Percentiles rank a stretch among this genome's conserved stretches.
Evolutionary conservation across 495 filamentous ascomycete species (phyloP).

Genomic region (Podospora australis): DNA sequence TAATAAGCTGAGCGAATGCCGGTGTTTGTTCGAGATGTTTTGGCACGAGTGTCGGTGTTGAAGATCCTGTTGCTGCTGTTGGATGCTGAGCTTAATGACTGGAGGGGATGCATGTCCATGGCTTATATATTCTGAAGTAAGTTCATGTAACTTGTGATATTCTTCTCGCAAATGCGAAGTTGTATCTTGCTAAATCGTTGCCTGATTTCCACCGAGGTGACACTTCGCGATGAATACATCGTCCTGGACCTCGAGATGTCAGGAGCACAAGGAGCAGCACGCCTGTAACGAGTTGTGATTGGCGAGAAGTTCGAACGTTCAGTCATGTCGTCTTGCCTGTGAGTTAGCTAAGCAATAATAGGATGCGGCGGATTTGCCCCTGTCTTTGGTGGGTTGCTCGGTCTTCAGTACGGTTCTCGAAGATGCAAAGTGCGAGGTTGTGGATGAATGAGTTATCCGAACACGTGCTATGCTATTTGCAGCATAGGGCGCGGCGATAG

Average conservation of each 20-base stretch:
- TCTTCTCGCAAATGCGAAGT: neutral
- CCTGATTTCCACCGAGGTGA: no score
- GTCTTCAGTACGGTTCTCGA: neutral
- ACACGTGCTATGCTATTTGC: conserved; percentile 1
- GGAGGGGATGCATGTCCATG: neutral
- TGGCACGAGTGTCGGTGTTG: neutral
- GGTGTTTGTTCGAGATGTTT: neutral
- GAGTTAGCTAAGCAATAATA: neutral
- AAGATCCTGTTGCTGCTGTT: neutral
- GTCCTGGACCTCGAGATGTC: neutral
- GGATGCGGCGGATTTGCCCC: neutral
- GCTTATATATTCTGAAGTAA: neutral
- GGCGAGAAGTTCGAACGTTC: neutral
- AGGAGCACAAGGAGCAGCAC: neutral
- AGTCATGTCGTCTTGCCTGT: no score
- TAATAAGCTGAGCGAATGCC: neutral
- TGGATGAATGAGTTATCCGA: no score
- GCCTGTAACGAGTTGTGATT: neutral
- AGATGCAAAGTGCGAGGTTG: neutral
- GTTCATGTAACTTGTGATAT: neutral
- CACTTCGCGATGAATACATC: neutral
- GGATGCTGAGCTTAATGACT: neutral
- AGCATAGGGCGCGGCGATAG: neutral
- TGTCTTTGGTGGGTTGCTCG: neutral
- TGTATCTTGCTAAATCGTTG: neutral